These are phyloP conservation scores for Eucalyptus dawsonii DNA, from an alignment of 345 rosid genomes.

Conservation along the genomic window DNA sequence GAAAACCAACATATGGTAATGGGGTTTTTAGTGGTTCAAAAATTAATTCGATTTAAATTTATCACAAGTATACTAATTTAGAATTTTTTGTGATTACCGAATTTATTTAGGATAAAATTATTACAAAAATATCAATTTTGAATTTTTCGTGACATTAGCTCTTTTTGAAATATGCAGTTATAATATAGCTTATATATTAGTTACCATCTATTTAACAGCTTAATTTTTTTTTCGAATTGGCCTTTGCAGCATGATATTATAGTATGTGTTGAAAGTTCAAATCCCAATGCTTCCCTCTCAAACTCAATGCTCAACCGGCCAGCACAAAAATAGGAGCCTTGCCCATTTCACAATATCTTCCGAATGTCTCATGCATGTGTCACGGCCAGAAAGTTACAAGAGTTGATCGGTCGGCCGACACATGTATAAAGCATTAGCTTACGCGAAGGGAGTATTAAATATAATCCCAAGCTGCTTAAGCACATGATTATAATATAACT, in stretches of 20 bases:
- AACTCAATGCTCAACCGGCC: not conserved
- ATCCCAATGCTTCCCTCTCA: not conserved
- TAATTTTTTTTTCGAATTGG: not conserved
- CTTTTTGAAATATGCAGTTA: not conserved
- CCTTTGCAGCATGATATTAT: not conserved
- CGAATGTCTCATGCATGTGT: no score
- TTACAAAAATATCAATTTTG: no score
- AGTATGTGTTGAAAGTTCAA: not conserved
- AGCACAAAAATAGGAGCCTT: not conserved
- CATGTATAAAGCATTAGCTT: not conserved
- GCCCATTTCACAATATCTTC: not conserved
- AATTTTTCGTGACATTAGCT: accelerated
- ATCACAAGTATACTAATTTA: accelerated
- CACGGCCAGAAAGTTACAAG: no score
- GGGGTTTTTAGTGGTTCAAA: no score
- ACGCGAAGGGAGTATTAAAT: not conserved
- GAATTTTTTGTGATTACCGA: accelerated
- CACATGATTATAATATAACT: not conserved
- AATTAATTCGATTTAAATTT: no score
- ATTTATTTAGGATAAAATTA: no score
- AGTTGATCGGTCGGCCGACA: no score
- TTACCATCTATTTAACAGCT: not conserved
- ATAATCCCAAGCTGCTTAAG: not conserved
- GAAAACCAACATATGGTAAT: no score
- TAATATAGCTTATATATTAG: not conserved